Base-by-base conservation (phyloP, 2,329 filamentous ascomycete genomes). In the Colletotrichum noveboracense region DNA sequence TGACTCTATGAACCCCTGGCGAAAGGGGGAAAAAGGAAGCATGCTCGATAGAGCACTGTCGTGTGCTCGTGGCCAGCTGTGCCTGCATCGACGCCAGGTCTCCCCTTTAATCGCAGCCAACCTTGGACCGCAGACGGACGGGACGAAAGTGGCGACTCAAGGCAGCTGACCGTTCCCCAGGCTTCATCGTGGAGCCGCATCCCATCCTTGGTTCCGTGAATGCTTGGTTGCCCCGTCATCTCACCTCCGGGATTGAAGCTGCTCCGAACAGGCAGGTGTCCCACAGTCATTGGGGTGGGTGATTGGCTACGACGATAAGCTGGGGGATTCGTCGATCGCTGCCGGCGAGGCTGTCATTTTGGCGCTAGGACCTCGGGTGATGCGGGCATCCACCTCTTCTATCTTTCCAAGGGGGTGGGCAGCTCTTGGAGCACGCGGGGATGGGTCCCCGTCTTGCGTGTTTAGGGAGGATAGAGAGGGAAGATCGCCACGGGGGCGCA, bases 311-410 rank as follows among this genome's bases (percentile, higher is more conserved):
- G 24, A 32, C 21, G 34, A 52, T 26, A 34, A 62, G 56, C 55
- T 36, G 62, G 48, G 52, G 36, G 62, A 60, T 55, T 71, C 28
- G 68, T 66, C 68, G 72, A 75, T 75, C 69, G 30, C 69, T 72
- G 62, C 61, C 61, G 72, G 52, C 72, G 61, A 72, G 72, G 72
- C 61, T 75, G 61, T 66, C 68, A 66, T 61, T 72, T 75, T 26
- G 62, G n/a, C 69, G 72, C 72, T 75, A 75, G 34, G 72, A 67
- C 69, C 62, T 75, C 72, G 69, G 69, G 72, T 67, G 62, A 66
- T 67, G 72, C 69, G 72, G 69, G 69, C 69, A 75, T 62, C 68
- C 72, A 62, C 72, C 55, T 70, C 66, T 69, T 68, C 34, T 60
- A 52, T 62, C 52, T 43, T 55, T 62, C 52, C 60, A 71, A 61